Evolutionary conservation across 2,329 filamentous ascomycete species (phyloP), one percentile per base, ranked within the genome.

Genomic region (Truncatella angustata): DNA sequence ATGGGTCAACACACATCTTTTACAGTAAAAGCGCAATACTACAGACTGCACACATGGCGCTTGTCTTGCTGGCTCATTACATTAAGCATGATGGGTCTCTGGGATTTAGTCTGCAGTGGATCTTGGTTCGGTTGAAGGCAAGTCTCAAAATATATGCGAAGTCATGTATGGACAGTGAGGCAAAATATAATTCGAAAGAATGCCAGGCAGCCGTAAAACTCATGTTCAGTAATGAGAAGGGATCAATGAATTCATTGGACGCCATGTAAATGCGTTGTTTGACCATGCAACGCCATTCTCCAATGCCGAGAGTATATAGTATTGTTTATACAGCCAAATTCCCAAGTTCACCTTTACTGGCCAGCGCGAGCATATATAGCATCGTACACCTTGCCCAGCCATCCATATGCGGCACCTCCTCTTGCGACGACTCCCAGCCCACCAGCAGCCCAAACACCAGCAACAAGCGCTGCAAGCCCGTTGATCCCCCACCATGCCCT

Each of bases 371-470:
- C 61, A 55, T 70, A 91, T 57, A 96, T 74, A 46, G 84, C 80
- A 72, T 97, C 88, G 70, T 93, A 96, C 46, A 88, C 78, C 59
- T 78, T 87, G 2, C 84, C 90, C 50, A 96, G 78, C 91, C 91
- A 97, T 0, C 91, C 91, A 4, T 80, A 74, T 1, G 83, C 85
- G 55, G 75, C 69, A 0, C 91, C 91, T 1, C 81, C 88, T 56
- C 81, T 78, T 3, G 87, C 91, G 7, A 96, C 84, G 14, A 96
- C 76, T 0, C 88, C 90, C 30, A 97, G 68, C 0, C 89, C 87
- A 3, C 92, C 92, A 0, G 86, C 85, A 48, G 92, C 82, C 92
- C 92, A 97, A n/a, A 91, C 51, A 0, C 73, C 79, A 6, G 84
- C 78, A 2, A 87, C 67, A 0, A 77, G 70, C 0, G 78, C 74